Evolutionary conservation across 2,329 filamentous ascomycete genomes (phyloP).

Genomic region (Purpureocillium takamizusanense): DNA sequence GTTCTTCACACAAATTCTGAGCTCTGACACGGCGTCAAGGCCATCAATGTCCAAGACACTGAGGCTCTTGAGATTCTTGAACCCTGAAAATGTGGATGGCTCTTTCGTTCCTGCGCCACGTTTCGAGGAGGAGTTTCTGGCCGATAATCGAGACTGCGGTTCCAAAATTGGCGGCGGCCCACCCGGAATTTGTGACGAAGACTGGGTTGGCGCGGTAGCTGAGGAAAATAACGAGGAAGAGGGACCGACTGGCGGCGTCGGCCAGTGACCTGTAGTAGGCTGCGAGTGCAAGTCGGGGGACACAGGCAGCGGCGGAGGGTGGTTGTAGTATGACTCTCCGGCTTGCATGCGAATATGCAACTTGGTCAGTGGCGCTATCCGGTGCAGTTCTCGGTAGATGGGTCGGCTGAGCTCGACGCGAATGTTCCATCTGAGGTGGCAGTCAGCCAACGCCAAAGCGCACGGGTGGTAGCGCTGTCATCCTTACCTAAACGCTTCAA

Average conservation of each 20-base stretch:
- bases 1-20: slow-evolving; percentile 45
- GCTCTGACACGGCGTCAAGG: slow-evolving; percentile 45
- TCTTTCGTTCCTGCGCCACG: slow-evolving; percentile 21
- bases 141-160: slow-evolving; percentile 23
- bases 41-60: slow-evolving; percentile 52
- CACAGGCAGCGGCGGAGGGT: slow-evolving; percentile 36
- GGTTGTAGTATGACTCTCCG: slow-evolving; percentile 44
- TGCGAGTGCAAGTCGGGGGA: slow-evolving; percentile 14
- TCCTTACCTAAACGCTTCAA: slow-evolving; percentile 48
- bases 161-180: slow-evolving; percentile 19
- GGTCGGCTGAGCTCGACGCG: slow-evolving; percentile 51
- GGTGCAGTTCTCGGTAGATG: slow-evolving; percentile 48
- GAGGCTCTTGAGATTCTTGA: slow-evolving; percentile 44
- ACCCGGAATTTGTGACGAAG: slow-evolving; percentile 10
- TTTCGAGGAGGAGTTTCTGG: slow-evolving; percentile 24
- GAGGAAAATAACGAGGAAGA: slow-evolving; percentile 10
- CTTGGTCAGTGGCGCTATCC: slow-evolving; percentile 40
- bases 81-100: slow-evolving; percentile 46
- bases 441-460: slow-evolving; percentile 3
- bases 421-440: slow-evolving; percentile 47
- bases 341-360: slow-evolving; percentile 51
- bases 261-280: slow-evolving; percentile 24
- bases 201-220: slow-evolving; percentile 3
- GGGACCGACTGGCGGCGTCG: slow-evolving; percentile 10
- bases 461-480: neutral